Evolutionary conservation across 164 flowering plant genomes (phyloP), one percentile per base, ranked within the genome.

Genomic region (Umbilicus rupestris): DNA sequence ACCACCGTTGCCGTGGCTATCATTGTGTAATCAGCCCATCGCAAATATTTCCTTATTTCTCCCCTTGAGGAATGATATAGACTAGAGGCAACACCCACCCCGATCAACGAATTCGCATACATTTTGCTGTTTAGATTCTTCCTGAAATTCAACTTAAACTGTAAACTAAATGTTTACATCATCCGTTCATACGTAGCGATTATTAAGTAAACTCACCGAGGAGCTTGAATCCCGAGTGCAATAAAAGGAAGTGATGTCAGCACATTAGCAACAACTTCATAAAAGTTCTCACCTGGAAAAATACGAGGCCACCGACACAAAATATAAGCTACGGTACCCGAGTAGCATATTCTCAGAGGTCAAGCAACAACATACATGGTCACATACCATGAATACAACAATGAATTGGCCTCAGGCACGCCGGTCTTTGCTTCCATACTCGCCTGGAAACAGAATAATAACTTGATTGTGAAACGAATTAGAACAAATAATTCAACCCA

Each of bases 1-100:
- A 90, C 98, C 73, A 94, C 84, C 35, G 97, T 85, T 26, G 97
- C 76, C 45, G 97, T 80, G 62, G 98, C 98, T 78, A 94, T 94
- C 98, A 94, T 94, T 66, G 97, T 80, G 69, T 94, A 94, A 72
- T 94, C 97, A 50, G 83, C 87, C 98, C 98, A 94, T 81, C 94
- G 80, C 67, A 91, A 63, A 71, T 81, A 85, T 73, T 78, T 84
- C 69, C 91, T 79, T 45, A 83, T 1, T 70, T 78, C 80, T 62
- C 98, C 97, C 76, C 88, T 84, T 22, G 98, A 94, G 65, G 85
- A 74, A 71, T 94, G 98, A 69, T 94, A 90, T 76, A 91, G 74
- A 79, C 87, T 83, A 35, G 98, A 94, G 63, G 93, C 96, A 72
- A 94, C 78, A 70, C 98, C 98, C 67, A 94, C 98, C 70, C 98